Evolutionary conservation across 176 grass and related monocot species (phyloP), one percentile per base, ranked within the genome.

Genomic region (Triticum timopheevii): DNA sequence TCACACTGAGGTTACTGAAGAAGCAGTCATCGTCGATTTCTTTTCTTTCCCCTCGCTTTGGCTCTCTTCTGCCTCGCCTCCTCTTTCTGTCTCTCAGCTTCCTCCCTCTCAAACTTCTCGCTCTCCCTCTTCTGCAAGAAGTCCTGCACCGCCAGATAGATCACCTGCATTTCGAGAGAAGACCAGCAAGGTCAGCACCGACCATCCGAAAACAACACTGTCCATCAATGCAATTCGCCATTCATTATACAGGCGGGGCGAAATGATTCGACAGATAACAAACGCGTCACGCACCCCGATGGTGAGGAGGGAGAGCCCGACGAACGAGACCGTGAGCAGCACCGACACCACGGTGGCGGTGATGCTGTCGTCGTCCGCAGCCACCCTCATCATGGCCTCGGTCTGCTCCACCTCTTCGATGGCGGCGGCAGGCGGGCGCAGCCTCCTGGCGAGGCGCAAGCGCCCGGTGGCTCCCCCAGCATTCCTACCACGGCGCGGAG

Each of bases 71-170:
- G 56, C 80, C 66, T 93, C 33, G 87, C 89, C 54, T 88, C 88
- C 79, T 83, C 84, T 76, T 93, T 95, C 80, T 84, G 89, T 77
- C 70, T 91, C 66, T 91, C 91, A 45, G 86, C 70, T 67, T 95
- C 84, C 82, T 95, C 89, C 84, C 76, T 80, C 90, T 95, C 88
- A 67, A 95, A 93, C 81, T 95, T 93, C 19, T 95, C 93, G n/a
- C 80, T 90, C 52, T 95, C 93, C 84, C 89, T 91, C 77, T 95
- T 95, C 84, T 91, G 91, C 65, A 95, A 66, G 85, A 89, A 95
- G 85, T 93, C 93, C 71, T 91, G 86, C 28, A 95, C 86, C 1
- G 61, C 67, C 84, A 95, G 38, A 74, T 93, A 95, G 67, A 95
- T 80, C 10, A 95, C 90, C 93, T 95, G 88, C 84, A 67, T 61